Conservation (phyloP, 2,329 filamentous ascomycete genomes). For the Phaeosphaeriaceae sp. region DNA sequence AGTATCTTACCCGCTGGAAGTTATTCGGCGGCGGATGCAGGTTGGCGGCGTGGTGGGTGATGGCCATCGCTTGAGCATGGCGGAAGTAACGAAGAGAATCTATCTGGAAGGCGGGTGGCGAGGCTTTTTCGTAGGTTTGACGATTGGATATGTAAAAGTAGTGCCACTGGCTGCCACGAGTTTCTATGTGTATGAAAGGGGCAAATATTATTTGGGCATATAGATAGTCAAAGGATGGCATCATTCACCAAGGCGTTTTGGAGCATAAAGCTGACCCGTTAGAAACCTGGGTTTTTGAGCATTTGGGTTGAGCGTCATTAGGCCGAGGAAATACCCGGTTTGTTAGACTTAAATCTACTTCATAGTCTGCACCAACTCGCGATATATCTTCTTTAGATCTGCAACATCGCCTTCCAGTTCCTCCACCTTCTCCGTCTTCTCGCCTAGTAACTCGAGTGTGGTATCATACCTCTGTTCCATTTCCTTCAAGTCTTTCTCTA, state of each 20-base stretch:
- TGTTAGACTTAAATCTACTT: constrained; percentile 65
- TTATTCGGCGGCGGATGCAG: constrained; percentile 92
- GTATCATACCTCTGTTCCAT: constrained; percentile 84
- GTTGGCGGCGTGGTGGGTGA: constrained; percentile 94
- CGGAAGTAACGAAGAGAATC: constrained; percentile 79
- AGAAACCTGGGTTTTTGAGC: too few relatives aligned
- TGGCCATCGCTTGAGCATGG: constrained; percentile 76
- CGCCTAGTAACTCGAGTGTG: constrained; percentile 90
- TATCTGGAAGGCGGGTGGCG: constrained; percentile 74
- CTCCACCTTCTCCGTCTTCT: constrained; percentile 95
- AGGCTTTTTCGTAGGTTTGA: constrained; percentile 91
- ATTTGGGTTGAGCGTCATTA: too few relatives aligned
- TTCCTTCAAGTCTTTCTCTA: constrained; percentile 72
- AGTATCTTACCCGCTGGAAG: constrained; percentile 89
- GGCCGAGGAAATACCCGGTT: too few relatives aligned
- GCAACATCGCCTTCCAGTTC: constrained; percentile 87
- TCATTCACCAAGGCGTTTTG: neutral
- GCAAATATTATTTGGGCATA: constrained; percentile 63
- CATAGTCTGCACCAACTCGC: constrained; percentile 86
- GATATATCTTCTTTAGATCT: constrained; percentile 96
- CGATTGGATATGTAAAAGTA: constrained; percentile 94
- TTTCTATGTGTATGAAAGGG: constrained; percentile 71
- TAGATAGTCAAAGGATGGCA: too few relatives aligned
- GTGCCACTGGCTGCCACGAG: constrained; percentile 83
- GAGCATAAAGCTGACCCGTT: too few relatives aligned